phyloP scores from a whole-genome alignment of 2,329 filamentous ascomycete species.

The Nannizziopsis arthrosporioides region DNA sequence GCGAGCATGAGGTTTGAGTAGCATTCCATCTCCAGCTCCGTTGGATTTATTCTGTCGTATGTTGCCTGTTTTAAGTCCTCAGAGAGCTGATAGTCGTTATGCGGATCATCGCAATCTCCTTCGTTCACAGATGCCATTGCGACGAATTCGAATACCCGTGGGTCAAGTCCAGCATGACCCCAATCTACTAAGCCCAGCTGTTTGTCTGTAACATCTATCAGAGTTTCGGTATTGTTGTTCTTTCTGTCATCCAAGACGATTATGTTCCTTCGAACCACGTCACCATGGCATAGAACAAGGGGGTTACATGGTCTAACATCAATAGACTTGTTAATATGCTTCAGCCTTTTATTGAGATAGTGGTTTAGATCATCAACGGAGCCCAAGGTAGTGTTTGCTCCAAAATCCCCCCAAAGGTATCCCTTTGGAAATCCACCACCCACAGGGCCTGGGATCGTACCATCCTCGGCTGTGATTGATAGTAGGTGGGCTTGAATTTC shows the following conservation, averaged over 20 bases:
- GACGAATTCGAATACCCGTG: constrained; percentile 19
- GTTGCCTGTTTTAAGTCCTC: constrained; percentile 7
- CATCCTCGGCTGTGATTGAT: constrained; percentile 9
- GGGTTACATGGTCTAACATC: constrained; percentile 16
- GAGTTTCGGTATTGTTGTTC: background rate
- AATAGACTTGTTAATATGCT: constrained; percentile 15
- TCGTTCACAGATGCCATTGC: constrained; percentile 13
- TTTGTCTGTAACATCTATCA: background rate
- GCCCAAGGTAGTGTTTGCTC: constrained; percentile 12
- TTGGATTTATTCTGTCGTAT: constrained; percentile 9
- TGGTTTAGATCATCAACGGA: constrained; percentile 12
- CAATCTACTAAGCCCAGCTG: constrained; percentile 20
- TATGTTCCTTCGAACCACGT: constrained; percentile 20
- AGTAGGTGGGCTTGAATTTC: constrained; percentile 15
- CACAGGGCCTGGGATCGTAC: constrained; percentile 15
- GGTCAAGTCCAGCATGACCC: constrained; percentile 19
- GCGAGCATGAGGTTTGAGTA: constrained; percentile 6
- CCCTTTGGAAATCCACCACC: constrained; percentile 14
- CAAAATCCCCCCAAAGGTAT: constrained; percentile 19
- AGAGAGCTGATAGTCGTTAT: constrained; percentile 6
- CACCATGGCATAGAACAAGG: constrained; percentile 21
- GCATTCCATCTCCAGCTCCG: constrained; percentile 9
- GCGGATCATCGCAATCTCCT: constrained; percentile 5
- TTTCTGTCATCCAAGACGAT: constrained; percentile 18
- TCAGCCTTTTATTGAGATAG: constrained; percentile 14